Conservation (phyloP, 1,284 basidiomycete genomes). For the Limonomyces culmigenus region DNA sequence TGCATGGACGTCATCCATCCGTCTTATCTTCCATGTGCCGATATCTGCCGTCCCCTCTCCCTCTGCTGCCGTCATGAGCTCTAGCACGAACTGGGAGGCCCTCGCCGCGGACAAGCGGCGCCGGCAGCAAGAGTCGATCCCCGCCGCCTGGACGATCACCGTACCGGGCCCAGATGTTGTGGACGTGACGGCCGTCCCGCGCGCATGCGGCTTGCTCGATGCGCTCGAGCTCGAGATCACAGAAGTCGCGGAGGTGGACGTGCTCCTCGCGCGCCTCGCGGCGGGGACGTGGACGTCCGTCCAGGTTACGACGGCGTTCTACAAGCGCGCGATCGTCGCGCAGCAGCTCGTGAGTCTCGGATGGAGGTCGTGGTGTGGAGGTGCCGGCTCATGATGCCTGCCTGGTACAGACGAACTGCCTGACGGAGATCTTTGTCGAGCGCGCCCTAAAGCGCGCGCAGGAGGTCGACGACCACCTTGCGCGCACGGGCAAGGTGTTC, state of each 20-base stretch:
- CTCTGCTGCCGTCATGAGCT: not conserved
- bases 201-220: slow-evolving; percentile 26
- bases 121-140: slow-evolving; percentile 28
- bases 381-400: not conserved
- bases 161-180: slow-evolving; percentile 15
- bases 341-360: slow-evolving; percentile 40
- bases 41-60: not conserved
- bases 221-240: slow-evolving; percentile 31
- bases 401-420: slow-evolving; percentile 24
- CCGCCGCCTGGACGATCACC: slow-evolving; percentile 26
- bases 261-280: slow-evolving; percentile 22
- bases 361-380: no score
- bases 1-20: not conserved
- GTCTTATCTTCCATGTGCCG: not conserved
- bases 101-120: slow-evolving; percentile 23
- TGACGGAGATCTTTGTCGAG: slow-evolving; percentile 32
- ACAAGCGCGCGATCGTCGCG: slow-evolving; percentile 39
- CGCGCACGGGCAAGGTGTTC: slow-evolving; percentile 19
- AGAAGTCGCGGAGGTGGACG: slow-evolving; percentile 21
- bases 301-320: slow-evolving; percentile 35
- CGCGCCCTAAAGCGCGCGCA: slow-evolving; percentile 26
- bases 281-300: slow-evolving; percentile 22
- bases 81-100: slow-evolving; percentile 19
- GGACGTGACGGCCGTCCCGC: slow-evolving; percentile 25
- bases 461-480: slow-evolving; percentile 25